These are phyloP conservation scores for Astrothelium macrocarpum DNA, from an alignment of 495 filamentous ascomycete species.

Conservation along the genomic window DNA sequence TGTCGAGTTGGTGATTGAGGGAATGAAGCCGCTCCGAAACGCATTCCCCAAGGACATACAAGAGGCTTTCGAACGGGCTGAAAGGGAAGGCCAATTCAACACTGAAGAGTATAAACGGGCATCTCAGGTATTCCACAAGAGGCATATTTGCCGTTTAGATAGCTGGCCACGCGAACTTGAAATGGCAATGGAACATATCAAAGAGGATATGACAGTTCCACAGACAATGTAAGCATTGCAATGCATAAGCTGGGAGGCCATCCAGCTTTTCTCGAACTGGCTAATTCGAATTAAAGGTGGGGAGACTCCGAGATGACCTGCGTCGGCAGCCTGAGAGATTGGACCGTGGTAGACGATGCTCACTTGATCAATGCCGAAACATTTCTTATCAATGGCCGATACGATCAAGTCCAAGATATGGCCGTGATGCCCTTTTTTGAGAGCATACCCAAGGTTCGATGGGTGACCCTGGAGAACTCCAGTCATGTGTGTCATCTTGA, in stretches of 20 bases:
- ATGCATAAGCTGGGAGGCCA: conserved; percentile 29
- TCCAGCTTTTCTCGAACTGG: background rate
- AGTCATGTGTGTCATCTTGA: background rate
- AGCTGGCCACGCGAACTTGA: conserved; percentile 31
- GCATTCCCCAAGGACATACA: conserved; percentile 37
- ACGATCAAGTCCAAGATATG: conserved; percentile 41
- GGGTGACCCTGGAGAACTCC: background rate
- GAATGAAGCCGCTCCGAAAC: conserved; percentile 24
- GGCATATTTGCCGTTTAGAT: conserved; percentile 34
- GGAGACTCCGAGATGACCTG: background rate
- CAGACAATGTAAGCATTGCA: conserved; percentile 42
- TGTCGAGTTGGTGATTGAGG: conserved; percentile 26
- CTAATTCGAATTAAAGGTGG: conserved; percentile 9
- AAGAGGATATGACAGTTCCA: conserved; percentile 38
- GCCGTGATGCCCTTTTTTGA: conserved; percentile 37
- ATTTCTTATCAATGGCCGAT: conserved; percentile 41
- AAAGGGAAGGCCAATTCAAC: conserved; percentile 30
- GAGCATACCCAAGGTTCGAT: conserved; percentile 14
- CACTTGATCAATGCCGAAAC: conserved; percentile 34
- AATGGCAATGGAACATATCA: conserved; percentile 29
- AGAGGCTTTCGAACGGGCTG: conserved; percentile 33
- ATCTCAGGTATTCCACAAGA: conserved; percentile 32
- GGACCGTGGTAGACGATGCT: conserved; percentile 25
- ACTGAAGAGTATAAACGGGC: conserved; percentile 39
- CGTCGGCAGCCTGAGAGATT: conserved; percentile 28